phyloP scores from a whole-genome alignment of 2,329 filamentous ascomycete genomes.

The Xylaria sp. region DNA sequence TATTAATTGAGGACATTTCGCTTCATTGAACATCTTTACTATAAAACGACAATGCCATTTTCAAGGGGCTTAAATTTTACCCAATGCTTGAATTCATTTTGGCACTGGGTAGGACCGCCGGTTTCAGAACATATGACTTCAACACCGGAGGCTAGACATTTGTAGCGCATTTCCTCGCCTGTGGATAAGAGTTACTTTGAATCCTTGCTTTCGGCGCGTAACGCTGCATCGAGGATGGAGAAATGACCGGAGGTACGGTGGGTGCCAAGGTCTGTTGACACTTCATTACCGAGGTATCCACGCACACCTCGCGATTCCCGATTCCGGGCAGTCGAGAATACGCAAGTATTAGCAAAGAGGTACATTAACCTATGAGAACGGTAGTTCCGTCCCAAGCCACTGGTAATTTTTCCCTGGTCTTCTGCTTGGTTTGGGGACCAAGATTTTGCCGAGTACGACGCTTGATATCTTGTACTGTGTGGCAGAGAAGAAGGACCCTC shows the following conservation, averaged over 20 bases:
- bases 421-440: background rate
- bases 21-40: too few species aligned
- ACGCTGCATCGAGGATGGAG: background rate
- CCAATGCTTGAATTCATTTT: background rate
- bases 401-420: background rate
- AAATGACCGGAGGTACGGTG: background rate
- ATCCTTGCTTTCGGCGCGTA: background rate
- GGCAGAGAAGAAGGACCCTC: background rate
- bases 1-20: too few species aligned
- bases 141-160: background rate
- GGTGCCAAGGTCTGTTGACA: background rate
- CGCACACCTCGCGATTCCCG: background rate
- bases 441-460: background rate
- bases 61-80: background rate
- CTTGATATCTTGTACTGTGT: background rate
- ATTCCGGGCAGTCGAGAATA: background rate
- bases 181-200: background rate
- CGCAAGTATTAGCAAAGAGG: too few species aligned
- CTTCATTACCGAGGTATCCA: slow-evolving; percentile 6
- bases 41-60: too few species aligned
- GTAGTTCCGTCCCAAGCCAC: background rate
- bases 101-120: too few species aligned
- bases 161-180: background rate
- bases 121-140: too few species aligned
- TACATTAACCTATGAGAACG: background rate